Conservation (phyloP, 2,329 filamentous ascomycete species). For the Pseudogymnoascus sp. region DNA sequence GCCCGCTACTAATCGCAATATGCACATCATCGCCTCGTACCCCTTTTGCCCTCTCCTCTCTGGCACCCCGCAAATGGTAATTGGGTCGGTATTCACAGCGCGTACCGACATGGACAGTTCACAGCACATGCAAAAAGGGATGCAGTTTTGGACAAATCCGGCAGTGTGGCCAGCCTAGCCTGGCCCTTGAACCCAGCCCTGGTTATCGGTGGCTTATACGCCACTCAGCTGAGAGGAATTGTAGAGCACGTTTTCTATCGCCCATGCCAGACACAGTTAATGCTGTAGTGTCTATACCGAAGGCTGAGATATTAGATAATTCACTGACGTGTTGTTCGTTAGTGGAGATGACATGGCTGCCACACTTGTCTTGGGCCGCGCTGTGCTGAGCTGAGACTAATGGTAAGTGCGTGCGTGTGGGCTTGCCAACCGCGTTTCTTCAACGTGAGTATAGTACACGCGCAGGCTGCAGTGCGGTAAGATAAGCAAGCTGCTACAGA, state of each 20-base stretch:
- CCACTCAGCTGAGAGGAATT: neutral
- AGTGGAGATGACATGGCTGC: slow-evolving; percentile 2
- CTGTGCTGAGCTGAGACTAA: neutral
- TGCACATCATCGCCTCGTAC: neutral
- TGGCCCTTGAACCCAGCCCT: neutral
- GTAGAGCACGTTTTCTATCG: neutral
- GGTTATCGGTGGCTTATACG: neutral
- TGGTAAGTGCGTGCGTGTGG: neutral
- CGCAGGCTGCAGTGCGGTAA: neutral
- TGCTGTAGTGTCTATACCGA: neutral
- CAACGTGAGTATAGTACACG: slow-evolving; percentile 6
- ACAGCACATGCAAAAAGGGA: neutral
- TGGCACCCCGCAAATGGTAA: neutral
- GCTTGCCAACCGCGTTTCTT: neutral
- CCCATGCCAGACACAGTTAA: neutral
- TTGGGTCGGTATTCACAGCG: neutral
- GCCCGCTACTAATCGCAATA: neutral
- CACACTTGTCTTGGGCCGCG: neutral
- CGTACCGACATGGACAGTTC: neutral
- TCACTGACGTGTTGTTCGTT: neutral
- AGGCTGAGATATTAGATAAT: neutral
- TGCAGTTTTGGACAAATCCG: neutral
- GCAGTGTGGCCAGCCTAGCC: neutral
- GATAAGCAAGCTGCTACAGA: neutral
- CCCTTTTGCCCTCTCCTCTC: neutral